These are phyloP conservation scores for Zygnema cylindricum DNA, from an alignment of 139 green algal species.

Conservation along the genomic window DNA sequence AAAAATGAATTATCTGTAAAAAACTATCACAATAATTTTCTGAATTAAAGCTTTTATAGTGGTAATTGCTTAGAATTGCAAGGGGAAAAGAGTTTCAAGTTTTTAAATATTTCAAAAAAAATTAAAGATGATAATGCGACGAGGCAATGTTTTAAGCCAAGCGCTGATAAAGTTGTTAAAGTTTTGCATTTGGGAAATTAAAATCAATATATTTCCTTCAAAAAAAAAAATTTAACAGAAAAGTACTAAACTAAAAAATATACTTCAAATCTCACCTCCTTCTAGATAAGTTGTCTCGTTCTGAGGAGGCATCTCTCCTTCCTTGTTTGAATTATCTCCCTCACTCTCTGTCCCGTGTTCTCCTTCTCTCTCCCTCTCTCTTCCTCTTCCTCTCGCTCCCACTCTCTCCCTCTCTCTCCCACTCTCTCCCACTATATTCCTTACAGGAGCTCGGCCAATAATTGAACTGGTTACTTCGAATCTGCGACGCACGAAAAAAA, in stretches of 20 bases:
- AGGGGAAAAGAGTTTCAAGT: too few relatives aligned
- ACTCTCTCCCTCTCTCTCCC: not conserved
- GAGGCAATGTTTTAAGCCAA: not conserved
- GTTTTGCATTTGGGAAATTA: too few relatives aligned
- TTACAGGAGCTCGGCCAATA: not conserved
- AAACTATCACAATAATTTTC: too few relatives aligned
- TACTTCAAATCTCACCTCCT: not conserved
- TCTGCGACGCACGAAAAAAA: too few relatives aligned
- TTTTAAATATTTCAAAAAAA: too few relatives aligned
- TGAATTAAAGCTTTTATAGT: too few relatives aligned
- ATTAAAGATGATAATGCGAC: too few relatives aligned
- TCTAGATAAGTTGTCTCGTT: not conserved
- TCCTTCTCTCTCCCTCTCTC: not conserved
- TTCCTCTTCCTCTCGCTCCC: not conserved
- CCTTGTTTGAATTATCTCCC: not conserved
- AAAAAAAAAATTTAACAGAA: not conserved
- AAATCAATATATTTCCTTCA: not conserved
- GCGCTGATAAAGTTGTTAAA: not conserved
- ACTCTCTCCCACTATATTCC: not conserved
- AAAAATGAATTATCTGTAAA: too few relatives aligned
- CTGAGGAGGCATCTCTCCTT: not conserved
- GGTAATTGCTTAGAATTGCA: too few relatives aligned
- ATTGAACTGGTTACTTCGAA: not conserved
- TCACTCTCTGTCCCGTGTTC: not conserved
- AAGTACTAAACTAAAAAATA: too few relatives aligned